These are phyloP conservation scores for Fragaria ananassa DNA, from an alignment of 306 rosid species.

Conservation along the genomic window DNA sequence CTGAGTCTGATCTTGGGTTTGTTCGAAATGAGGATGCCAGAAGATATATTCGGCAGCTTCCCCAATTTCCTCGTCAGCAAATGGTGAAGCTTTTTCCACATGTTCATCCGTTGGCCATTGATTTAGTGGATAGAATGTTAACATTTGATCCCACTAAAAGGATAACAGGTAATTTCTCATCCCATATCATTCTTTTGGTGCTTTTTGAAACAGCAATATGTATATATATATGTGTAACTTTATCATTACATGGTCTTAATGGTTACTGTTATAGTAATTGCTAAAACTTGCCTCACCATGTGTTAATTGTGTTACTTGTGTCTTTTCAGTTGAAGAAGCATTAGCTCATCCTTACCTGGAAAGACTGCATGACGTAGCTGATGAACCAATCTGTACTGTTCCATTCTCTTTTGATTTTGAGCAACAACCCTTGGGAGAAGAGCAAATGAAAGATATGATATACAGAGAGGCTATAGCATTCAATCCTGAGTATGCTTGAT, in stretches of 20 bases:
- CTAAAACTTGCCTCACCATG: neutral
- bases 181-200: constrained; percentile 9
- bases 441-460: constrained; percentile 93
- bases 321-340: constrained; percentile 78
- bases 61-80: constrained; percentile 76
- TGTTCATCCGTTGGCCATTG: constrained; percentile 81
- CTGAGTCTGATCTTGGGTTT: constrained; percentile 85
- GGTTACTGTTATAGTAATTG: neutral
- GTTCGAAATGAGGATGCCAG: constrained; percentile 73
- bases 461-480: constrained; percentile 77
- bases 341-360: constrained; percentile 95
- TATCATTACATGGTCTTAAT: too few species aligned
- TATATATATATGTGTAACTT: neutral
- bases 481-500: constrained; percentile 72
- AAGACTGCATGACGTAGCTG: constrained; percentile 86
- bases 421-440: constrained; percentile 72
- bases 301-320: constrained; percentile 11
- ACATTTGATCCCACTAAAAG: constrained; percentile 81
- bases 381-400: constrained; percentile 75
- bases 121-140: constrained; percentile 90
- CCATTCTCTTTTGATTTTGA: constrained; percentile 90
- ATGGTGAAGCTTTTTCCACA: constrained; percentile 70
- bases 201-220: neutral
- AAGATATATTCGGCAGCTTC: constrained; percentile 80
- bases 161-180: constrained; percentile 71